Evolutionary conservation across 305 asterid species (phyloP), one percentile per base, ranked within the genome.

Genomic region (Stenogyne calaminthoides): DNA sequence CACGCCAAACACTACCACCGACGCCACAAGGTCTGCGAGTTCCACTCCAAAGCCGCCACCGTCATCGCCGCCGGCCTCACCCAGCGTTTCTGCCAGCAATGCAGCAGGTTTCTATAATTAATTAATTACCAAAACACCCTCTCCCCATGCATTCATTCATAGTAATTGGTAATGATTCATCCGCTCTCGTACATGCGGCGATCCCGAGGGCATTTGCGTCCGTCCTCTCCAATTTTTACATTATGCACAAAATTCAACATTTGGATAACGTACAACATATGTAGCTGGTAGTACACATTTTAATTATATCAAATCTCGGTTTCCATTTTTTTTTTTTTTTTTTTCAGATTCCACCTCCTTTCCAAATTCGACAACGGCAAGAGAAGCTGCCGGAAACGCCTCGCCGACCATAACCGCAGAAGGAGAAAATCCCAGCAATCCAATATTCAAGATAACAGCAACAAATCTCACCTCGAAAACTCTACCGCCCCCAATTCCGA

Each of bases 21-120:
- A 73, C 92, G 99, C 64, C 99, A 94, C 80, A 94, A 92, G 85
- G 99, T 94, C 16, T 94, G 99, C 60, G 99, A 94, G 84, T 92
- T 87, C 80, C 99, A 94, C 87, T 90, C 97, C n/a, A 94, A 94
- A 73, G 91, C 98, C 64, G 75, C 98, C 83, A 92, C 97, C 55
- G 98, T 89, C 78, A 80, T 88, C 76, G 92, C 95, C 63, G 91
- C 91, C 90, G 98, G 98, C 27, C 70, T 92, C 74, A 94, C 99
- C 67, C 99, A 92, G 86, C 93, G 99, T 0, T 94, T 94, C 88
- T 94, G 99, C 83, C 99, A 94, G 61, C 99, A 95, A 78, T 95
- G 99, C 65, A 95, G 99, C 97, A 92, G 99, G 99, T 92, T 27
- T 14, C 8, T 76, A 82, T 0, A 32, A 32, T n/a, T n/a, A n/a